phyloP scores from a whole-genome alignment of 345 rosid genomes.

The Lumnitzera littorea region DNA sequence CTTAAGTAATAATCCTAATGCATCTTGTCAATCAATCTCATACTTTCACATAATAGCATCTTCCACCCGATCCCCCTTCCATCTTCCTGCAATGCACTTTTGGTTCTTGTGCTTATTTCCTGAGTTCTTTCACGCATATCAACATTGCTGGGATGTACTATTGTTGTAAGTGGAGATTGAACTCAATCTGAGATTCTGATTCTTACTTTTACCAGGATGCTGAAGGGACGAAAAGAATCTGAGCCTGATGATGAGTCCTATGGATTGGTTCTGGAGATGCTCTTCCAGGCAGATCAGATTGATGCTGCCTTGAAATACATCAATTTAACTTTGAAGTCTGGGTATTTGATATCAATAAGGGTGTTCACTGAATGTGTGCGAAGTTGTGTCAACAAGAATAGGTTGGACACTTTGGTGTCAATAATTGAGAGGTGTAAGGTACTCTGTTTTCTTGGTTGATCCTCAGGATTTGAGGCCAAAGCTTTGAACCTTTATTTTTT shows the following conservation, averaged over 20 bases:
- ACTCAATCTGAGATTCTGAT: slow-evolving; percentile 1
- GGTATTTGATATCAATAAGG: slow-evolving; percentile 42
- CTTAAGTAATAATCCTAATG: too few species aligned
- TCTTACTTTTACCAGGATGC: slow-evolving; percentile 61
- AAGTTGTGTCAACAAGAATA: slow-evolving; percentile 44
- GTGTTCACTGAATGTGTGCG: slow-evolving; percentile 50
- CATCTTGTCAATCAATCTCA: too few species aligned
- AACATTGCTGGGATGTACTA: not conserved
- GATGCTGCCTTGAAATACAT: slow-evolving; percentile 65
- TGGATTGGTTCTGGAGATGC: slow-evolving; percentile 59
- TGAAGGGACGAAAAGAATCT: slow-evolving; percentile 58
- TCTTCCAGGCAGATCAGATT: slow-evolving; percentile 32
- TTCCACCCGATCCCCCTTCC: too few species aligned
- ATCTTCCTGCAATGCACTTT: not conserved
- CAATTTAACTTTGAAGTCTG: slow-evolving; percentile 54
- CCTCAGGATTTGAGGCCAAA: not conserved
- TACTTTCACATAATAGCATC: too few species aligned
- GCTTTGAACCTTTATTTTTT: not conserved
- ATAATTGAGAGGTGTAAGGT: slow-evolving; percentile 94
- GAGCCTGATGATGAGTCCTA: slow-evolving; percentile 80
- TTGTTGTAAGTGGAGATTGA: not conserved
- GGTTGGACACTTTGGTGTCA: slow-evolving; percentile 58
- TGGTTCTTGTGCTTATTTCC: not conserved
- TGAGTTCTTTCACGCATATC: too few species aligned
- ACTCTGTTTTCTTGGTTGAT: slow-evolving; percentile 13